phyloP scores from a whole-genome alignment of 805 yeast species.

The Huiozyma naganishii region DNA sequence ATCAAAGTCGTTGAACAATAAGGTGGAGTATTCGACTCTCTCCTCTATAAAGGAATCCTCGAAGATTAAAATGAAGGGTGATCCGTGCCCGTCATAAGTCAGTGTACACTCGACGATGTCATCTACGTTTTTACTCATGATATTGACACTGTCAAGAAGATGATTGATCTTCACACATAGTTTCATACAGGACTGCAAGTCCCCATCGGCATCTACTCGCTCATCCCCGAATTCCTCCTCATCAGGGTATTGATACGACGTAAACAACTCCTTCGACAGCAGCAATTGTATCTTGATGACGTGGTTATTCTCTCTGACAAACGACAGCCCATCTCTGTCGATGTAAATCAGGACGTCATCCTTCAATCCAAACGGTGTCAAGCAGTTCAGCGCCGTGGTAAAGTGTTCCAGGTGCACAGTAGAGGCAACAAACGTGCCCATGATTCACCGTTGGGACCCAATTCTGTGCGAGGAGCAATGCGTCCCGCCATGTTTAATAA shows the following conservation, averaged over 20 bases:
- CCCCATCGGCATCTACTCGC: slow-evolving; percentile 10
- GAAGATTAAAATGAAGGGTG: slow-evolving; percentile 45
- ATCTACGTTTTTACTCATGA: slow-evolving; percentile 28
- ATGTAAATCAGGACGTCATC: slow-evolving; percentile 33
- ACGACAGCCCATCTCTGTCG: slow-evolving; percentile 40
- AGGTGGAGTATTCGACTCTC: slow-evolving; percentile 45
- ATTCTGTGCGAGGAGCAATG: too few relatives aligned
- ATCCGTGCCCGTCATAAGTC: slow-evolving; percentile 38
- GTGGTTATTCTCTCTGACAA: slow-evolving; percentile 39
- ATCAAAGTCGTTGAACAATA: slow-evolving; percentile 22
- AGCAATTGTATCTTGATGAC: slow-evolving; percentile 28
- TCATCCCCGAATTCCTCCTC: slow-evolving; percentile 7
- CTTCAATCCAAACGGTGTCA: slow-evolving; percentile 31
- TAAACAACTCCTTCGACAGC: slow-evolving; percentile 24
- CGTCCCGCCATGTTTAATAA: too few relatives aligned
- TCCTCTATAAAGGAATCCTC: slow-evolving; percentile 45
- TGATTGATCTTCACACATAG: slow-evolving; percentile 37
- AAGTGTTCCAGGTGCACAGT: slow-evolving; percentile 38
- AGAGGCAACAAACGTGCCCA: slow-evolving; percentile 31
- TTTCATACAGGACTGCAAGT: slow-evolving; percentile 10
- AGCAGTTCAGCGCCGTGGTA: slow-evolving; percentile 34
- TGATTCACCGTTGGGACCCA: too few relatives aligned
- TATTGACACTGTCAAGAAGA: slow-evolving; percentile 40
- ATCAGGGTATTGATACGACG: slow-evolving; percentile 16
- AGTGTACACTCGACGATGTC: slow-evolving; percentile 38